A percentile compares a stretch with the other conserved stretches of the same genome.
phyloP scores from a whole-genome alignment of 139 green algal species.

The Chlorella ohadii region DNA sequence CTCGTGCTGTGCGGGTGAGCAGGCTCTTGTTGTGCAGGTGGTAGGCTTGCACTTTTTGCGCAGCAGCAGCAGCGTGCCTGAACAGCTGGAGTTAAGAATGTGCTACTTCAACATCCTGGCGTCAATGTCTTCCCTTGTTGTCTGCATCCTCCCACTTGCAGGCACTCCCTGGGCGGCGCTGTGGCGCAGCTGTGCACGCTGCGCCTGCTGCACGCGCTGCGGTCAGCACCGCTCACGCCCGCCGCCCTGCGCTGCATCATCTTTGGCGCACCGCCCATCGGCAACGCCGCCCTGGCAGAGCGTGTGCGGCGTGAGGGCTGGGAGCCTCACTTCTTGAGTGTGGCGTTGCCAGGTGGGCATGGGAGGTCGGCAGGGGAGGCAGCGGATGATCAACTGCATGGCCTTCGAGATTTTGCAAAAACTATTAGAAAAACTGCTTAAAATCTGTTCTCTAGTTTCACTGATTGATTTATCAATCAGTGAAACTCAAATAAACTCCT shows the following conservation, averaged over 20 bases:
- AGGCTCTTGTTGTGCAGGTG: not conserved
- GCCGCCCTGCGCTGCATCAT: slow-evolving; percentile 22
- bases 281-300: slow-evolving; percentile 8
- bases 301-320: slow-evolving; percentile 1
- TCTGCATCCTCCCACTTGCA: not conserved
- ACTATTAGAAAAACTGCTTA: too few species aligned
- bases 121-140: too few species aligned
- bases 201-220: slow-evolving; percentile 27
- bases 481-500: too few species aligned
- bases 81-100: too few species aligned
- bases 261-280: slow-evolving; percentile 31
- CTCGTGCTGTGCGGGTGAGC: slow-evolving; percentile 44
- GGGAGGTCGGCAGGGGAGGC: not conserved
- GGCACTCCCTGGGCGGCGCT: slow-evolving; percentile 34
- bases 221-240: not conserved
- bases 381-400: not conserved
- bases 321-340: slow-evolving; percentile 8
- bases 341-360: slow-evolving; percentile 20
- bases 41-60: not conserved
- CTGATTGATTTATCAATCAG: too few species aligned
- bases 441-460: too few species aligned
- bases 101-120: too few species aligned
- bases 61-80: too few species aligned
- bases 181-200: slow-evolving; percentile 43
- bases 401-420: too few species aligned